phyloP scores from a whole-genome alignment of 1,284 basidiomycete species.

The Microbotryum lychnidis-dioicae region DNA sequence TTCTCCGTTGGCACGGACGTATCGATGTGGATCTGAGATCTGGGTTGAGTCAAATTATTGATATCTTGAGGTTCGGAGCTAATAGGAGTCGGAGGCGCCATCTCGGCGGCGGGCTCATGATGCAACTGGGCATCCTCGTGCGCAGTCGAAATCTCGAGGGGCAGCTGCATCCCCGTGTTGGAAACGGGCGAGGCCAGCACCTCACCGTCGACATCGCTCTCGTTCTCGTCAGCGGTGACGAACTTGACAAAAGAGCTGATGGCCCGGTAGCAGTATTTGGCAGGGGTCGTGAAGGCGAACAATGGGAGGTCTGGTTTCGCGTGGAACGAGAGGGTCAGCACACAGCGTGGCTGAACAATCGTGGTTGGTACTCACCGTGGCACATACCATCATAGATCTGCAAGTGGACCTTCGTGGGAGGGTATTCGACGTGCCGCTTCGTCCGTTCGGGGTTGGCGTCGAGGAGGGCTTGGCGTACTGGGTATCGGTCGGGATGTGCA shows the following conservation, averaged over 20 bases:
- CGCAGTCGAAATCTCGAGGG: conserved; percentile 3
- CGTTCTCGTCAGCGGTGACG: conserved; percentile 11
- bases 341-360: too few relatives aligned
- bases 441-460: conserved; percentile 31
- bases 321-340: too few relatives aligned
- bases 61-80: too few relatives aligned
- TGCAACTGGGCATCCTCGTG: conserved; percentile 4
- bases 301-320: conserved; percentile 38
- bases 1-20: too few relatives aligned
- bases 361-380: conserved; percentile 34
- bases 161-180: conserved; percentile 4
- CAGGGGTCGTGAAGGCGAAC: conserved; percentile 43
- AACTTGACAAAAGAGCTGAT: conserved; percentile 38
- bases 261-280: conserved; percentile 41
- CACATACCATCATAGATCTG: conserved; percentile 54
- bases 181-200: not conserved
- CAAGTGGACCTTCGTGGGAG: conserved; percentile 75
- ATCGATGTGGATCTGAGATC: too few relatives aligned
- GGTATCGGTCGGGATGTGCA: conserved; percentile 68
- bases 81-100: too few relatives aligned
- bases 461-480: conserved; percentile 42
- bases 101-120: too few relatives aligned
- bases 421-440: conserved; percentile 39
- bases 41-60: too few relatives aligned
- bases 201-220: not conserved